Conservation (phyloP, 495 filamentous ascomycete genomes). For the Hypoxylon lienhwacheense region DNA sequence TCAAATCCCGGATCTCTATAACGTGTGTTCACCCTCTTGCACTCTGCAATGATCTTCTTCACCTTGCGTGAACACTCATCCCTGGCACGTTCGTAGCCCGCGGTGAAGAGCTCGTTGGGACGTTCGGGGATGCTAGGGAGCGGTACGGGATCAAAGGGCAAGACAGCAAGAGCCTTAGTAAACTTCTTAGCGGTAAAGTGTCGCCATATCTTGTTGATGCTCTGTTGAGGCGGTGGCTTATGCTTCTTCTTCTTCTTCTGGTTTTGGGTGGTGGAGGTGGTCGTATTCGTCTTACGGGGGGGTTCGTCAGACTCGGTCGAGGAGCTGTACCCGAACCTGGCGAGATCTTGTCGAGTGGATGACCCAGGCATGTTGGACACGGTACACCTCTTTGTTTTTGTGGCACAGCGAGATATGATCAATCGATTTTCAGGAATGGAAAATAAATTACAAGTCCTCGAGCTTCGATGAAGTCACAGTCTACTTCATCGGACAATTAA, state of each 20-base stretch:
- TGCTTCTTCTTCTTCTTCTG: constrained; percentile 58
- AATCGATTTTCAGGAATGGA: not conserved
- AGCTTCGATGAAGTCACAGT: not conserved
- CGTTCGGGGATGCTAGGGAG: constrained; percentile 49
- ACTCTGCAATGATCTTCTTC: constrained; percentile 84
- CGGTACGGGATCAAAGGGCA: constrained; percentile 53
- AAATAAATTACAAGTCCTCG: constrained; percentile 1
- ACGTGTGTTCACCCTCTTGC: constrained; percentile 80
- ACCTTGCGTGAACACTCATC: constrained; percentile 76
- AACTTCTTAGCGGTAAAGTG: constrained; percentile 68
- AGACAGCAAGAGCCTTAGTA: constrained; percentile 50
- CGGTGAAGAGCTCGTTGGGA: constrained; percentile 51
- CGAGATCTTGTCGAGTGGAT: constrained; percentile 14
- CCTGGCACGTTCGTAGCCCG: constrained; percentile 74
- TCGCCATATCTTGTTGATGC: constrained; percentile 78
- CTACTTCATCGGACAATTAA: constrained; percentile 9
- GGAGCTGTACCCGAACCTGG: constrained; percentile 43
- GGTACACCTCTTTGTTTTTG: not conserved
- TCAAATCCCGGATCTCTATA: constrained; percentile 91
- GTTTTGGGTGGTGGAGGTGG: constrained; percentile 21
- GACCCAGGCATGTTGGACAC: constrained; percentile 12
- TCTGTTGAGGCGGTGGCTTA: constrained; percentile 70
- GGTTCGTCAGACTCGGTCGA: constrained; percentile 43
- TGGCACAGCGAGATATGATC: not conserved
- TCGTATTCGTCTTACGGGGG: constrained; percentile 28